Evolutionary conservation across 192 early-diverging fungal species (phyloP).

Genomic region (Backusella circina): DNA sequence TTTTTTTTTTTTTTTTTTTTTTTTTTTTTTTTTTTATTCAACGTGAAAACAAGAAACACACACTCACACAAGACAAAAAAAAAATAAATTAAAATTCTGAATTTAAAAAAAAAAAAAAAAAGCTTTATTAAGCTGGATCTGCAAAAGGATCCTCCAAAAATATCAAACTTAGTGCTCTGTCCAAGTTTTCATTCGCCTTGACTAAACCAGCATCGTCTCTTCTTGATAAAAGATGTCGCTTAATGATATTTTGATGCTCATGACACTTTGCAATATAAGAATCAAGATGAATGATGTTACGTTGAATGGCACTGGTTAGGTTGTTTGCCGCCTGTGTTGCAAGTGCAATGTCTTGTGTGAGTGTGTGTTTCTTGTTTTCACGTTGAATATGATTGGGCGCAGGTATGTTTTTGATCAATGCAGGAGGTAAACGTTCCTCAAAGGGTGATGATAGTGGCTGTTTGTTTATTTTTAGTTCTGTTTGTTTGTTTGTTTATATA

Average conservation of each 20-base stretch:
- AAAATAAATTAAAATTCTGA: background rate
- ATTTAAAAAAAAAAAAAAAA: background rate
- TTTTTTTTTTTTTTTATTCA: background rate
- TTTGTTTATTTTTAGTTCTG: background rate
- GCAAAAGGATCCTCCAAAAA: constrained; percentile 11
- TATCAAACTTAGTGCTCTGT: constrained; percentile 21
- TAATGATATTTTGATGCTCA: constrained; percentile 24
- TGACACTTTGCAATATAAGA: constrained; percentile 3
- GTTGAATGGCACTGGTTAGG: constrained; percentile 22
- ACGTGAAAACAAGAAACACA: constrained; percentile 13
- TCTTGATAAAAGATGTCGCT: constrained; percentile 21
- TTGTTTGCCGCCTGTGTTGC: constrained; percentile 31
- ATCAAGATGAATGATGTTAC: background rate
- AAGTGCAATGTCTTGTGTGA: constrained; percentile 31
- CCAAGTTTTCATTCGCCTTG: constrained; percentile 24
- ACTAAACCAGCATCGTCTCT: constrained; percentile 34
- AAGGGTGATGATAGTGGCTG: background rate
- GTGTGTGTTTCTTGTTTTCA: constrained; percentile 19
- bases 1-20: background rate
- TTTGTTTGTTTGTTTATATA: background rate
- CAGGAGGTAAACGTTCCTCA: background rate
- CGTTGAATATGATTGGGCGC: constrained; percentile 3
- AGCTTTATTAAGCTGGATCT: background rate
- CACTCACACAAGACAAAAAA: background rate
- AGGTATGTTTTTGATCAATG: constrained; percentile 3